phyloP scores from a whole-genome alignment of 495 filamentous ascomycete genomes.

The Podospora tetraspora region DNA sequence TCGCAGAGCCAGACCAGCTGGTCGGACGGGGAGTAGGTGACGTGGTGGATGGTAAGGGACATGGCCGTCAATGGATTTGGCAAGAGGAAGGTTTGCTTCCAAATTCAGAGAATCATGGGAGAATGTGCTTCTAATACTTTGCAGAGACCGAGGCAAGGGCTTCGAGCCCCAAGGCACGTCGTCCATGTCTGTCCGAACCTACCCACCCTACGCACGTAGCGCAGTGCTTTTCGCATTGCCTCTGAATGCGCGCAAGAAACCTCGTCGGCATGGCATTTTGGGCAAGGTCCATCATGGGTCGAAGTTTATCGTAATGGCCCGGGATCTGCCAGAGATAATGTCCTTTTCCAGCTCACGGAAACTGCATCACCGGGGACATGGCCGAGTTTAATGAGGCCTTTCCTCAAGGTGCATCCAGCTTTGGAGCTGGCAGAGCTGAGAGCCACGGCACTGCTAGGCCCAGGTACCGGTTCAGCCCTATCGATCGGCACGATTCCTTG shows the following conservation, averaged over 20 bases:
- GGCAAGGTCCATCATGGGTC: too few relatives aligned
- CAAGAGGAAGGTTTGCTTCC: neutral
- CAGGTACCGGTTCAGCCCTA: neutral
- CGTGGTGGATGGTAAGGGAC: constrained; percentile 54
- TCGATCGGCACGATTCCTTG: neutral
- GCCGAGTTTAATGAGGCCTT: neutral
- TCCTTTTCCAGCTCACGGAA: neutral
- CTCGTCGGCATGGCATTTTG: too few relatives aligned
- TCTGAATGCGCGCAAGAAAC: too few relatives aligned
- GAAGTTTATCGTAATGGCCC: neutral
- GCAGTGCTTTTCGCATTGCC: neutral
- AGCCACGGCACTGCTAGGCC: neutral
- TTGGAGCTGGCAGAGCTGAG: neutral
- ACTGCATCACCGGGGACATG: neutral
- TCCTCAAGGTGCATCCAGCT: neutral
- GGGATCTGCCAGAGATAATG: neutral
- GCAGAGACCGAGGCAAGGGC: neutral
- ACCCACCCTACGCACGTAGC: too few relatives aligned
- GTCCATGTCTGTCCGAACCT: too few relatives aligned
- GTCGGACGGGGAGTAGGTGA: constrained; percentile 53
- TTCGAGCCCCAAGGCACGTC: neutral
- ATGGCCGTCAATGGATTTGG: constrained; percentile 11
- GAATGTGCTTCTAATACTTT: neutral
- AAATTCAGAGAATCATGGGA: neutral
- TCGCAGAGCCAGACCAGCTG: constrained; percentile 60